Conservation (phyloP, 768 basidiomycete species). For the Porpolomopsis calyptriformis region DNA sequence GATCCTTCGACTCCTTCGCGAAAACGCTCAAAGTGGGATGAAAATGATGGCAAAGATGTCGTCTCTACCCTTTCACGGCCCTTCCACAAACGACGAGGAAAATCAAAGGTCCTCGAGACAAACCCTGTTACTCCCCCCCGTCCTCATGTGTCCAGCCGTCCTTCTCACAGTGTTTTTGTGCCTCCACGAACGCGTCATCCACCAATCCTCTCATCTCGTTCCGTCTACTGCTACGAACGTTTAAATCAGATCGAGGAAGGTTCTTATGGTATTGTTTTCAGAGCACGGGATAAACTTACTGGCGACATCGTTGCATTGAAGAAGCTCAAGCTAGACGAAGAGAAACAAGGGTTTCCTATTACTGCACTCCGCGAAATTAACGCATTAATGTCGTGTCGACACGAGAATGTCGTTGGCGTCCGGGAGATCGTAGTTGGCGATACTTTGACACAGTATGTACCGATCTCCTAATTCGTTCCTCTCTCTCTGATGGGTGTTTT, state of each 20-base stretch:
- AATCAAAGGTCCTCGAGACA: constrained; percentile 26
- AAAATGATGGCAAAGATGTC: constrained; percentile 29
- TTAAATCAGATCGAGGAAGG: constrained; percentile 99
- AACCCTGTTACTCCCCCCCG: constrained; percentile 13
- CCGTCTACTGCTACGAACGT: constrained; percentile 87
- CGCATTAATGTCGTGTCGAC: constrained; percentile 88
- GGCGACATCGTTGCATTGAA: constrained; percentile 96
- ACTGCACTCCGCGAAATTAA: constrained; percentile 92
- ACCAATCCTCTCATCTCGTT: constrained; percentile 73
- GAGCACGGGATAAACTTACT: constrained; percentile 90
- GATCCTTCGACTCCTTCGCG: constrained; percentile 47
- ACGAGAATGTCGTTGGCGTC: constrained; percentile 95
- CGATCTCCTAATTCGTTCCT: constrained; percentile 12
- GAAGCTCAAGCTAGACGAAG: constrained; percentile 96
- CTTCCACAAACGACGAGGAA: constrained; percentile 46
- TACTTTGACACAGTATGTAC: constrained; percentile 93
- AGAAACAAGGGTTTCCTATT: constrained; percentile 97
- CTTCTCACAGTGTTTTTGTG: constrained; percentile 53
- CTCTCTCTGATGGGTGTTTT: constrained; percentile 19
- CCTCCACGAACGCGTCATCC: constrained; percentile 74
- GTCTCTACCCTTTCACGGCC: constrained; percentile 22
- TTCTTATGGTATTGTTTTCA: constrained; percentile 92
- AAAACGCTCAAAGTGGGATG: constrained; percentile 75
- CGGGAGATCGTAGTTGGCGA: constrained; percentile 98
- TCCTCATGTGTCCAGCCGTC: constrained; percentile 12